Conservation (phyloP, 2,329 filamentous ascomycete genomes). For the Chrysosporium queenslandicum region DNA sequence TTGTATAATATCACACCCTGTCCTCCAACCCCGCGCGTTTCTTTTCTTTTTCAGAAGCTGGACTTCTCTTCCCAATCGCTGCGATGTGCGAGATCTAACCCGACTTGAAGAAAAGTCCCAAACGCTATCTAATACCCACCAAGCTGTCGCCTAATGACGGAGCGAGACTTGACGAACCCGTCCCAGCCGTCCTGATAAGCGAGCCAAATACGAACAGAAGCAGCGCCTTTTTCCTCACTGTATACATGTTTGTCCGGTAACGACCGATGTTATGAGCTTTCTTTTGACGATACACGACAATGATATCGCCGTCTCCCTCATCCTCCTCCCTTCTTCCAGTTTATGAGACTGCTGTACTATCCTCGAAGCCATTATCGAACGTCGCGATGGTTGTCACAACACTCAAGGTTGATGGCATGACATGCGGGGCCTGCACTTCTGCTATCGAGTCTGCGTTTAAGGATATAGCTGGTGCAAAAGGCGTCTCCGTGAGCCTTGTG, state of each 20-base stretch:
- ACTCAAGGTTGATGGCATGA: conserved; percentile 75
- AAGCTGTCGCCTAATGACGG: background rate
- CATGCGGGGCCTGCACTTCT: conserved; percentile 86
- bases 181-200: background rate
- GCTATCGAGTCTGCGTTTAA: conserved; percentile 90
- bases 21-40: background rate
- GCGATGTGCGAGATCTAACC: background rate
- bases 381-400: conserved; percentile 71
- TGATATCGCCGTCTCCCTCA: background rate
- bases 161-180: background rate
- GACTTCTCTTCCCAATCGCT: conserved; percentile 4
- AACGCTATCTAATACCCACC: background rate
- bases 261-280: background rate
- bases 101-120: background rate
- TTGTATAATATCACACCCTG: background rate
- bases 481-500: conserved; percentile 81
- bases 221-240: background rate
- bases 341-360: background rate
- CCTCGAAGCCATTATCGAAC: background rate
- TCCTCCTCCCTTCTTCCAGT: background rate
- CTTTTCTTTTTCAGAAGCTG: conserved; percentile 9
- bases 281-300: background rate
- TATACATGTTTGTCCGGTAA: background rate
- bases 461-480: conserved; percentile 67
- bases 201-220: conserved; percentile 2